These are phyloP conservation scores for Candida michaelii DNA, from an alignment of 805 yeast species.

Conservation along the genomic window DNA sequence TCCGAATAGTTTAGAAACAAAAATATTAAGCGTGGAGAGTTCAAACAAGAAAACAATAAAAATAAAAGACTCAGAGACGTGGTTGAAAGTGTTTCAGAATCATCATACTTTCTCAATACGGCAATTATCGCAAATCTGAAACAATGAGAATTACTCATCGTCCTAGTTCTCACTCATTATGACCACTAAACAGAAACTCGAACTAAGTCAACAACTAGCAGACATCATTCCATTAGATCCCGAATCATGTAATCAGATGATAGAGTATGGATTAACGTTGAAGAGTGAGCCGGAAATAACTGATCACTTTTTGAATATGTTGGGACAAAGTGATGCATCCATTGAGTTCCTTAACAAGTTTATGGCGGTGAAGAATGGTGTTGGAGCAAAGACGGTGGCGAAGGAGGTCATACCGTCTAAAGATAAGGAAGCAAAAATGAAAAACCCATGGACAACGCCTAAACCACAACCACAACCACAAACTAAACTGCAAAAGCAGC, in stretches of 20 bases:
- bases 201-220: slow-evolving; percentile 10
- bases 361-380: slow-evolving; percentile 26
- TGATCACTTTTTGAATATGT: slow-evolving; percentile 52
- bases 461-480: not conserved
- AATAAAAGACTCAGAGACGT: too few species aligned
- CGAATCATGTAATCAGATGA: slow-evolving; percentile 54
- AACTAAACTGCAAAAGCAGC: slow-evolving; percentile 1
- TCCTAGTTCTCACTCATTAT: not conserved
- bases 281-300: slow-evolving; percentile 48
- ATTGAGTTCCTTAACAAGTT: slow-evolving; percentile 48
- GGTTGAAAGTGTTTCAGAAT: slow-evolving; percentile 34
- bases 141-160: too few species aligned
- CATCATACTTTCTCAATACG: too few species aligned
- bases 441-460: slow-evolving; percentile 5
- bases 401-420: too few species aligned
- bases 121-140: too few species aligned
- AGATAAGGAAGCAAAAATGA: slow-evolving; percentile 4
- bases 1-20: too few species aligned
- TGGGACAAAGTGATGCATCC: slow-evolving; percentile 59
- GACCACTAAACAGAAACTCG: slow-evolving; percentile 7
- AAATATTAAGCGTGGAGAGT: too few species aligned
- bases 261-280: slow-evolving; percentile 51
- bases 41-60: too few species aligned
- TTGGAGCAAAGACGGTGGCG: too few species aligned
- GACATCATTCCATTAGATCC: slow-evolving; percentile 53